Conservation (phyloP, 2,329 filamentous ascomycete genomes). For the Lojkania enalia region DNA sequence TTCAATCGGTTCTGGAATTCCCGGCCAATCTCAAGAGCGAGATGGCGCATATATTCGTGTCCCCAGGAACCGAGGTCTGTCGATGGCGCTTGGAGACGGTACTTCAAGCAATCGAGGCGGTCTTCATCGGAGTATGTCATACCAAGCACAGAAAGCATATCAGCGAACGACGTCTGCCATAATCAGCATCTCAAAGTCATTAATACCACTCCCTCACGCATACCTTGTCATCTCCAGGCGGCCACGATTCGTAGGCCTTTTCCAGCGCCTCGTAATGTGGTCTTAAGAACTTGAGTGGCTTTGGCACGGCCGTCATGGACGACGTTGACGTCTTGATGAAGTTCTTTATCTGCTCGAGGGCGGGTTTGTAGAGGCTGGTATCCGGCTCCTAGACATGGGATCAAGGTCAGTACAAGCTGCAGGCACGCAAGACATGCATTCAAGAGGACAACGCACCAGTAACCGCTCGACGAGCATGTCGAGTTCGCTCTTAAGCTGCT, state of each 20-base stretch:
- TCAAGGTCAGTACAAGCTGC: conserved; percentile 29
- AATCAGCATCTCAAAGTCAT: conserved; percentile 18
- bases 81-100: conserved; percentile 84
- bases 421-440: conserved; percentile 11
- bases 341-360: conserved; percentile 94
- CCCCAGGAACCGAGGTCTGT: conserved; percentile 97
- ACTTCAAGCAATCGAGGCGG: conserved; percentile 93
- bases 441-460: conserved; percentile 61
- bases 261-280: conserved; percentile 92
- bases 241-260: conserved; percentile 88
- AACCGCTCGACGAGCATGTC: conserved; percentile 97
- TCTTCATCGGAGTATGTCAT: conserved; percentile 99
- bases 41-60: conserved; percentile 95
- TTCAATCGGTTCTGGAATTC: conserved; percentile 88
- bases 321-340: conserved; percentile 99
- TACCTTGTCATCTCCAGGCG: conserved; percentile 80
- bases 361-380: conserved; percentile 83
- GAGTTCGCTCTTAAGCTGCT: conserved; percentile 96
- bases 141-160: conserved; percentile 94
- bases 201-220: neutral
- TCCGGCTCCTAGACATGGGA: conserved; percentile 71
- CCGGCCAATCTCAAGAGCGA: conserved; percentile 93
- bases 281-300: conserved; percentile 95
- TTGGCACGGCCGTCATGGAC: conserved; percentile 98
- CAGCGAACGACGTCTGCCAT: conserved; percentile 72